Evolutionary conservation across 2,329 filamentous ascomycete genomes (phyloP), one percentile per base, ranked within the genome.

Genomic region (Botrytis medusae): DNA sequence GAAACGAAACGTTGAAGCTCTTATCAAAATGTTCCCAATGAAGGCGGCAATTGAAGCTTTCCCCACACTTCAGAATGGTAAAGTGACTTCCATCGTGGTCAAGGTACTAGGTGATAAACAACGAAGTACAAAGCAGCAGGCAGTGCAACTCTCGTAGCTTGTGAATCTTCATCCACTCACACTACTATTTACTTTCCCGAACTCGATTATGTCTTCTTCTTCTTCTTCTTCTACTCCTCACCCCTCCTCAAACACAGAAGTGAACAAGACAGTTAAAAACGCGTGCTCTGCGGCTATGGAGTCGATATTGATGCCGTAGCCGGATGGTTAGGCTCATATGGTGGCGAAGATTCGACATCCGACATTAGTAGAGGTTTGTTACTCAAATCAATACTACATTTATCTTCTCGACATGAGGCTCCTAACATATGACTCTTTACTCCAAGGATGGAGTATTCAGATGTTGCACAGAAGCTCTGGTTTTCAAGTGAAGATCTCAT

Each of bases 291-390:
- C 61, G 83, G 87, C 76, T 93, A 92, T 77, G 90, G 91, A 4
- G 89, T 93, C 37, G 92, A 94, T 75, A 90, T 94, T 40, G 91
- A 94, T 76, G 91, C 91, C n/a, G 90, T 93, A 2, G 88, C 91
- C 1, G 91, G 92, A 14, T 94, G 92, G 92, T 84, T 94, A 0
- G 92, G 92, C 0, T 92, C 89, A 0, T 94, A 94, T 78, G 90
- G 90, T 25, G 91, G 92, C 54, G 87, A 93, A 80, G 91, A 94
- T 79, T 91, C 87, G 12, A 89, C 88, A 1, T 92, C 87, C 78
- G 92, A 94, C 77, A 93, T 94, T 75, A 91, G 88, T 79, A 85
- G 91, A 85, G 91, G 90, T 88, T 78, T 75, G 76, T 61, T 32
- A 18, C 51, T 62, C 25, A 42, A 8, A 3, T 54, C 34, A 22